Percentiles rank a stretch among this genome's conserved stretches.
Evolutionary conservation across 768 basidiomycete genomes (phyloP).

Genomic region (Lactifluus hygrophoroides): DNA sequence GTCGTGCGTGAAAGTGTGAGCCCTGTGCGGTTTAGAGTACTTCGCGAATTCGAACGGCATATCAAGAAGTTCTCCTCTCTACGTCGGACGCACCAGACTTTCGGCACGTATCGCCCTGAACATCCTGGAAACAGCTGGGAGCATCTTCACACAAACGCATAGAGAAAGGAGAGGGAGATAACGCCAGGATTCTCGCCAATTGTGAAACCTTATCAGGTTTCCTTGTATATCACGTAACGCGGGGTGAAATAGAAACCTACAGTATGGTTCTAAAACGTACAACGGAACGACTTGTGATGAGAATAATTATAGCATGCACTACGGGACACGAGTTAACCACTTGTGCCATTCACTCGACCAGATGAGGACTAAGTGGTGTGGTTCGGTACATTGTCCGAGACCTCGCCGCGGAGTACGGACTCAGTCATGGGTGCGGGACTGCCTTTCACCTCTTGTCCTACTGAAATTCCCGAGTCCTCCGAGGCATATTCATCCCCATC

Average conservation of each 20-base stretch:
- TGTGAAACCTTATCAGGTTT: background rate
- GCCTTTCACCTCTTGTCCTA: background rate
- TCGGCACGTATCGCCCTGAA: too few relatives aligned
- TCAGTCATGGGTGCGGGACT: background rate
- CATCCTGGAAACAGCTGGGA: too few relatives aligned
- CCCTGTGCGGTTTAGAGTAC: too few relatives aligned
- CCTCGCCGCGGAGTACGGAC: background rate
- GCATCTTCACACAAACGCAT: too few relatives aligned
- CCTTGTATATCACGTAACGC: background rate
- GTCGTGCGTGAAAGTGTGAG: too few relatives aligned
- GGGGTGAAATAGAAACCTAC: background rate
- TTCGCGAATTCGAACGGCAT: too few relatives aligned
- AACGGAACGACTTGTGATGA: background rate
- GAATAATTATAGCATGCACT: background rate
- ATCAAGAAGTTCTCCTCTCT: too few relatives aligned
- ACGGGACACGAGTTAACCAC: background rate
- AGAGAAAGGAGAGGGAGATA: too few relatives aligned
- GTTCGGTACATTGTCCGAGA: background rate
- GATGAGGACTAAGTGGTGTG: background rate
- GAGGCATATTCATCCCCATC: constrained; percentile 1
- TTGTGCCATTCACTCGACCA: background rate
- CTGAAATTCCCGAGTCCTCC: background rate
- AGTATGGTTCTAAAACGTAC: background rate
- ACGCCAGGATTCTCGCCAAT: background rate
- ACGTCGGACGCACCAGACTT: too few relatives aligned